Percentiles rank a stretch among this genome's conserved stretches.
phyloP scores from a whole-genome alignment of 495 filamentous ascomycete genomes.

The Talaromyces trachyspermus region DNA sequence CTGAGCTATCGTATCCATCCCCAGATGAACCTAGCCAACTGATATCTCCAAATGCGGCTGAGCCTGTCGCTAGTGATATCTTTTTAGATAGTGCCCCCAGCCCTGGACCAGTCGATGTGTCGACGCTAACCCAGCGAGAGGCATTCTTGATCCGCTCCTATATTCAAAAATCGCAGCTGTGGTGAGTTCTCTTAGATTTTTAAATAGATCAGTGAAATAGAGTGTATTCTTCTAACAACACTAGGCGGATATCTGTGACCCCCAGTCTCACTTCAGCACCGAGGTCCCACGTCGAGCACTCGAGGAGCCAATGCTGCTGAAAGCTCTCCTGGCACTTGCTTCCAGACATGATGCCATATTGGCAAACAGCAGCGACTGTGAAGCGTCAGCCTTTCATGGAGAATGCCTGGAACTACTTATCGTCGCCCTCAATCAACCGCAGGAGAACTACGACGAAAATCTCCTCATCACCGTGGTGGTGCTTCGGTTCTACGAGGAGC shows the following conservation, averaged over 20 bases:
- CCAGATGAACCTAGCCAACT: background rate
- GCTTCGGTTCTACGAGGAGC: slow-evolving; percentile 31
- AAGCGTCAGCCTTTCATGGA: slow-evolving; percentile 32
- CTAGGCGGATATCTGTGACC: slow-evolving; percentile 32
- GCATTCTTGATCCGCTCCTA: slow-evolving; percentile 28
- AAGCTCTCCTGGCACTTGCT: slow-evolving; percentile 26
- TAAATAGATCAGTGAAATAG: background rate
- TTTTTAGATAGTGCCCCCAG: slow-evolving; percentile 1
- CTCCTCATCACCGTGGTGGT: slow-evolving; percentile 30
- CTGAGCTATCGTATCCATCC: background rate
- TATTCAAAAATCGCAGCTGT: slow-evolving; percentile 28
- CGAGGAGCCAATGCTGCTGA: slow-evolving; percentile 27
- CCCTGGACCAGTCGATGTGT: slow-evolving; percentile 1
- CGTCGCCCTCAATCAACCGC: slow-evolving; percentile 21
- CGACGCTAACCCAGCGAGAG: slow-evolving; percentile 22
- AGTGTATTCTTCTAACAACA: background rate
- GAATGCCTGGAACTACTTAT: slow-evolving; percentile 31
- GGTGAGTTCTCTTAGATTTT: slow-evolving; percentile 20
- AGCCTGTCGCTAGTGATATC: background rate
- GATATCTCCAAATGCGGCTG: background rate
- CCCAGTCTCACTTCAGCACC: slow-evolving; percentile 27
- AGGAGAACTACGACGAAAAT: slow-evolving; percentile 24
- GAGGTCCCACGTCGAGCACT: slow-evolving; percentile 27
- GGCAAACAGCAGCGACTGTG: slow-evolving; percentile 23
- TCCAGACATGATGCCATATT: slow-evolving; percentile 31